These are phyloP conservation scores for Cymbidium sinense DNA, from an alignment of 106 monocot genomes.

Conservation along the genomic window DNA sequence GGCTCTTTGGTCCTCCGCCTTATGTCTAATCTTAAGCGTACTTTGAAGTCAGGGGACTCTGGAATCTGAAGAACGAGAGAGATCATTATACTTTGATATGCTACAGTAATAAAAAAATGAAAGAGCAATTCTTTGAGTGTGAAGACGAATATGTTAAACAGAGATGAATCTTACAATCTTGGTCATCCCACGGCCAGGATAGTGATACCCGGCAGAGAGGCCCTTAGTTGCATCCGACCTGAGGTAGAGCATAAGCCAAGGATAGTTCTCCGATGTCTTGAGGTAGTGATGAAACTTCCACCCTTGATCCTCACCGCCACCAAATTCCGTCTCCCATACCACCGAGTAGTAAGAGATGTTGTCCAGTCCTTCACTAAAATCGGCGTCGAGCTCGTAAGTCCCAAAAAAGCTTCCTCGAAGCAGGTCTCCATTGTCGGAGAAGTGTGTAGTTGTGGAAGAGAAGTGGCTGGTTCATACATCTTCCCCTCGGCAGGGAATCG, in stretches of 20 bases:
- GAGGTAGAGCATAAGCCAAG: conserved; percentile 94
- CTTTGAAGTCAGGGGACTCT: conserved; percentile 75
- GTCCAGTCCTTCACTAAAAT: neutral
- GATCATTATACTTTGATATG: no score
- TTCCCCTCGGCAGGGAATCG: conserved; percentile 66
- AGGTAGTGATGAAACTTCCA: conserved; percentile 72
- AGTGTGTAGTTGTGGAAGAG: conserved; percentile 44
- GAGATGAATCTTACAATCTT: conserved; percentile 40
- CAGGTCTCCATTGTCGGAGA: conserved; percentile 4
- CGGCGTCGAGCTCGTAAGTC: conserved; percentile 58
- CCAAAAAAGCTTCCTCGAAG: conserved; percentile 57
- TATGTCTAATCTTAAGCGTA: conserved; percentile 46
- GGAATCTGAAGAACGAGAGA: conserved; percentile 35
- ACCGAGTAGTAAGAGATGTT: conserved; percentile 56
- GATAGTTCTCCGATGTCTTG: conserved; percentile 55
- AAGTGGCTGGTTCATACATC: conserved; percentile 87
- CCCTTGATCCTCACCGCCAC: conserved; percentile 14
- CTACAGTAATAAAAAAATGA: neutral
- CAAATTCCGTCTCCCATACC: conserved; percentile 69
- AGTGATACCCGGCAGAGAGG: conserved; percentile 81
- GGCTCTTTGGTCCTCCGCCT: conserved; percentile 64
- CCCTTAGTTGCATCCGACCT: conserved; percentile 78
- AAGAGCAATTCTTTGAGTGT: no score
- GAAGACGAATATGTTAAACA: neutral
- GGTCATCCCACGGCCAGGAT: conserved; percentile 75